Evolutionary conservation across 2,329 filamentous ascomycete genomes (phyloP), one percentile per base, ranked within the genome.

Genomic region (Colletotrichum sp.): DNA sequence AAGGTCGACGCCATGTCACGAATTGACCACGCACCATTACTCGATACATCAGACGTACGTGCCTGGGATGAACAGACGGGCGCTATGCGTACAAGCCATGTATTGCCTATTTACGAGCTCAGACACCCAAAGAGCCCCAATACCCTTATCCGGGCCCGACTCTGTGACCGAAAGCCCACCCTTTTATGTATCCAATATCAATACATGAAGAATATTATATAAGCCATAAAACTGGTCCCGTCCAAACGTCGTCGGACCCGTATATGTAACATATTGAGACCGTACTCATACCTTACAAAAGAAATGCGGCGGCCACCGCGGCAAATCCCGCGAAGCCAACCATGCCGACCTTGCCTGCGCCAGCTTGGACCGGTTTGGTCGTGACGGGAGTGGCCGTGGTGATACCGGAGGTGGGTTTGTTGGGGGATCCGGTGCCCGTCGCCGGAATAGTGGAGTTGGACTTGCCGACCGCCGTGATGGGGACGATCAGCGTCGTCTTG

Each of bases 251-350:
- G 24, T 26, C 56, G 16, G 8, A n/a, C 16, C 30, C 55, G 30
- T n/a, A 8, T 24, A 30, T n/a, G 18, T 48, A 55, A 34, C 4
- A 38, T 28, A 74, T 62, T 10, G 24, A 48, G 36, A 13, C 43
- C 43, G 43, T 48, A 13, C n/a, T 65, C 13, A 24, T 16, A 30
- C 38, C 16, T 48, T 70, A 76, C 65, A 76, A 48, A 61, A 76
- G 43, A 34, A 77, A 52, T 21, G 36, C 76, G 21, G 43, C 64
- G 13, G 68, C 76, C 30, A 78, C 55, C 34, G 62, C 75, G 88
- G 61, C 70, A 3, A 75, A 24, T 56, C 68, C 71, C 21, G 75
- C 76, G n/a, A 69, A 16, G 24, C 76, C 69, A 28, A 77, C 34
- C 5, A 61, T 69, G 4, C 71, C 76, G 10, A 72, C 16, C 75